Evolutionary conservation across 148 eudicot genomes (phyloP), one percentile per base, ranked within the genome.

Genomic region (Fagopyrum esculentum): DNA sequence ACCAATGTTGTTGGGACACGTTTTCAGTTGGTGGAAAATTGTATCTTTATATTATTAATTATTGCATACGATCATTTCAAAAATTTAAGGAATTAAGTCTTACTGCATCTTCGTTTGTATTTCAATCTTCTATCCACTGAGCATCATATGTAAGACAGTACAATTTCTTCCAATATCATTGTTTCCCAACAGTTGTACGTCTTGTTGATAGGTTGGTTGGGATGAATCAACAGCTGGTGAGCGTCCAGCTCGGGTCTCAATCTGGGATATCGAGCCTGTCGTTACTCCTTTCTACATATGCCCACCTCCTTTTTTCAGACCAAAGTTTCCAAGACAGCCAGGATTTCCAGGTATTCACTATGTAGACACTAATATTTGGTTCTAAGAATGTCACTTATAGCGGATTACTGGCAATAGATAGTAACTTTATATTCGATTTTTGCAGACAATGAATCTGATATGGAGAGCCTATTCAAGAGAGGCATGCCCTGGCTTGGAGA

Each of bases 201-300:
- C 56, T 55, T 76, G 12, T 81, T 82, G 77, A 54, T 78, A 95
- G 97, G 98, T 94, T 80, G 98, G 98, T 64, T 94, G 98, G 98
- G 98, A 94, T 83, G 98, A 94, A 82, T 94, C 98, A 71, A 87
- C 97, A 66, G 93, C 97, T 51, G 98, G 97, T 69, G 98, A 90
- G 51, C 97, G 96, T 76, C 98, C 98, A 26, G 82, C 83, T 77
- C 90, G 98, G 76, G 98, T 94, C 78, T 94, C 97, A 60, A 85
- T 92, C 43, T 94, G 98, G 98, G 98, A 94, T 43, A 84, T 92
- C 69, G 98, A 94, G 81, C 98, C 97, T 47, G 97, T 94, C 78
- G 91, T 94, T 47, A 90, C 97, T 70, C 97, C 98, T 54, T 94
- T 94, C 79, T 94, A 90, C 86, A 90, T 94, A 75, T 94, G 98